Percentiles rank a stretch among this genome's conserved stretches.
Conservation (phyloP, 371 early-diverging fungal genomes). For the Syncephalis fuscata region DNA sequence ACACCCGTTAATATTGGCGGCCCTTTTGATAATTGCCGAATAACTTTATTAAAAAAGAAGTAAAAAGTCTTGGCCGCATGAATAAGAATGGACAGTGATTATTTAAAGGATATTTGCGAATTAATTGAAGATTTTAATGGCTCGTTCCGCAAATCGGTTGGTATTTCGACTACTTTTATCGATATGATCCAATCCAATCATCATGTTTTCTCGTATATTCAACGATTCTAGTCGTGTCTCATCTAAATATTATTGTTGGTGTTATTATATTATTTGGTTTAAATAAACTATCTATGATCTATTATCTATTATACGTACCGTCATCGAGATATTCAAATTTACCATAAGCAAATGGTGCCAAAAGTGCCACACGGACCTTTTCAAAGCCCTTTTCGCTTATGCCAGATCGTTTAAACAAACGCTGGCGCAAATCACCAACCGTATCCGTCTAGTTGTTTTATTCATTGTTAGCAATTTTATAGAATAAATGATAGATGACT, state of each 20-base stretch:
- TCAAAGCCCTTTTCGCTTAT: conserved; percentile 75
- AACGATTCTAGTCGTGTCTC: conserved; percentile 1
- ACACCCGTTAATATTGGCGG: no score
- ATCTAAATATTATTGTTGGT: background rate
- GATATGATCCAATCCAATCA: conserved; percentile 2
- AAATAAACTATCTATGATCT: no score
- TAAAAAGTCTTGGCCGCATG: no score
- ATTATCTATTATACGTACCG: conserved; percentile 1
- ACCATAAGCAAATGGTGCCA: conserved; percentile 10
- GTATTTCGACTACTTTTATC: conserved; percentile 1
- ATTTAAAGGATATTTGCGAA: no score
- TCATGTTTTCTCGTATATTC: background rate
- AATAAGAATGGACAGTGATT: no score
- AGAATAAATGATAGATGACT: background rate
- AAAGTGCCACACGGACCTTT: conserved; percentile 48
- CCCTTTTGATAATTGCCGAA: no score
- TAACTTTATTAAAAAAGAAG: no score
- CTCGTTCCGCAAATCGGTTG: conserved; percentile 3
- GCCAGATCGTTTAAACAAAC: conserved; percentile 54
- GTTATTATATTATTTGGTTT: background rate
- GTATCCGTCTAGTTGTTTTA: conserved; percentile 51
- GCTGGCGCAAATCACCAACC: conserved; percentile 43
- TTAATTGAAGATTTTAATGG: conserved; percentile 9
- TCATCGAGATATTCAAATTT: conserved; percentile 5
- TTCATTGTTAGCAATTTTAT: no score